Base-by-base conservation (phyloP, 23 red algal genomes). In the Gracilariopsis chorda region DNA sequence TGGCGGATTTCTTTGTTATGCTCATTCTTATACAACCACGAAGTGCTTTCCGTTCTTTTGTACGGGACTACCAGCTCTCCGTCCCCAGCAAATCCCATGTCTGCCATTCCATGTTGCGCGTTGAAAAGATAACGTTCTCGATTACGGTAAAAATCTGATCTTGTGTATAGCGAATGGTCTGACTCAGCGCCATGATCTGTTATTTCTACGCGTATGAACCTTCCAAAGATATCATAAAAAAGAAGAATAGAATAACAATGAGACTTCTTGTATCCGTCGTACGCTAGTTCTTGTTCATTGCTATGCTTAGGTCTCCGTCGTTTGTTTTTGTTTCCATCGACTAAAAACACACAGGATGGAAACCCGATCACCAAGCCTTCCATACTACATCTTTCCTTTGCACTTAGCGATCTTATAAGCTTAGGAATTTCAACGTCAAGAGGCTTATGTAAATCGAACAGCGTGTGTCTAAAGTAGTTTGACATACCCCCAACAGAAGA, bases 261-360 rank as follows among this genome's bases (percentile, higher is more conserved):
- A 21, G 43, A 16, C 62, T 75, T 87, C 28, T 87, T 87, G 51
- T 59, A 74, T 8, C 60, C 59, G 1, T 70, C 41, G 25, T 87
- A 87, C 21, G 63, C 36, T 23, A 3, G 36, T 53, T 74, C 48
- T 46, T 87, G 83, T 75, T 46, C 33, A 24, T 35, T 61, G 20
- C 6, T 68, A 36, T 2, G 20, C 7, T 16, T 25, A 9, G 52
- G 0, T 0, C 73, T 1, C 51, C 37, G 78, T 11, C 34, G 7
- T 29, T 62, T 78, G 0, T 67, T 79, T 30, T 90, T 78, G 70
- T 79, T 79, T 0, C 4, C 69, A 67, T 90, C 47, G 20, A 90
- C n/a, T 7, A 90, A 79, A 90, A 60, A 70, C 33, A 78, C 13
- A 8, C 34, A 48, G 11, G 9, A n/a, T 0, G 37, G 44, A 34